Evolutionary conservation across 495 filamentous ascomycete genomes (phyloP), one percentile per base, ranked within the genome.

Genomic region (Penicillium coprophilum): DNA sequence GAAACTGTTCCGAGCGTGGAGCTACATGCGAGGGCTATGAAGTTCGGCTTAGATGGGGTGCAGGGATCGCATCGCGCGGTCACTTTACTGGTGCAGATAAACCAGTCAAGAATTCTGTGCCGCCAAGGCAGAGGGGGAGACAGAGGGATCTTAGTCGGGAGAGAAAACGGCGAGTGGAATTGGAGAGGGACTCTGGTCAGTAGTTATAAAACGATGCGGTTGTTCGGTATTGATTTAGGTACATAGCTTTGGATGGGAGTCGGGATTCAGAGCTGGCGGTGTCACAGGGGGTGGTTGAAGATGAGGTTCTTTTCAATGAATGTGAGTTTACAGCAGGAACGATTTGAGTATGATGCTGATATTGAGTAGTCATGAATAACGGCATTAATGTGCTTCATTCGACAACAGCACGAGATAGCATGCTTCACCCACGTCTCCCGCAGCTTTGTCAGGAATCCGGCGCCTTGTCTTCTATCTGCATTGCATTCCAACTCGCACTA

Each of bases 21-120:
- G 38, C 71, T 0, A 41, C 46, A 0, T 75, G 72, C 24, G 72
- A 73, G 53, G 72, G 72, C 1, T 75, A 75, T 46, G 70, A 71
- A 24, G 60, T 75, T 6, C 62, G 72, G 21, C 57, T 75, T 17
- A 65, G 65, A 13, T 73, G 72, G 72, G 70, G 70, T 1, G 55
- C 59, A 24, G 72, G 72, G 0, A 72, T 75, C 51, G 72, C 72
- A 0, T 75, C 72, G 39, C 67, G 72, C 15, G 72, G 72, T 5
- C 61, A 56, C 2, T 73, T 69, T 53, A 69, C 64, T 3, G 72
- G 72, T 4, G 72, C 72, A 6, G 69, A 65, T 38, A 70, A 68
- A 46, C 70, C 72, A 1, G n/a, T 72, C 1, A 52, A 62, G 13
- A 54, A 64, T 24, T 63, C 58, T 51, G 54, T 66, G 3, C 64